A percentile compares a stretch with the other conserved stretches of the same genome.
Evolutionary conservation across 192 early-diverging fungal genomes (phyloP).

Genomic region (Coemansia aciculifera): DNA sequence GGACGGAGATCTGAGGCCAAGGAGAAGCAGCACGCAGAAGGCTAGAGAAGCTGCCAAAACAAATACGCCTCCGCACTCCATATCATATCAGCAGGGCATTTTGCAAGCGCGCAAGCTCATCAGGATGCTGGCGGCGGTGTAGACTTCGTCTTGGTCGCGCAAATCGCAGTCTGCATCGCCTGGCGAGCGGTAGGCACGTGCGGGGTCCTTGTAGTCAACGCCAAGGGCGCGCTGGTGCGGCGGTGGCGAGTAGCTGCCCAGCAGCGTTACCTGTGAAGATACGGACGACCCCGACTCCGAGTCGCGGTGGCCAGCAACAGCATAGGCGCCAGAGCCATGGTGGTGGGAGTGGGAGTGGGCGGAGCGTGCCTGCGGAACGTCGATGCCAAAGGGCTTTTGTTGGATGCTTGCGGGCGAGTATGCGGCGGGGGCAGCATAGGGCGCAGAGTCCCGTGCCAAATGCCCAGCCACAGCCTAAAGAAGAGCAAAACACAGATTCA

Average conservation of each 20-base stretch:
- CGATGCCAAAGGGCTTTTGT: conserved; percentile 31
- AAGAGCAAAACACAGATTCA: conserved; percentile 10
- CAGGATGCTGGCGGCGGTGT: conserved; percentile 53
- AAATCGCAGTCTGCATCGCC: not conserved
- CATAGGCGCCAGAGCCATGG: not conserved
- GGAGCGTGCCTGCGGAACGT: conserved; percentile 19
- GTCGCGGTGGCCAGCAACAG: conserved; percentile 28
- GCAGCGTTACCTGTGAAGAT: conserved; percentile 43
- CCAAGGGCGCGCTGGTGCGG: conserved; percentile 18
- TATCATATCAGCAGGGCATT: conserved; percentile 36
- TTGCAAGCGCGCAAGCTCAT: conserved; percentile 56
- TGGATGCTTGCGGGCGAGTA: conserved; percentile 4
- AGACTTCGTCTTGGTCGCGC: conserved; percentile 48
- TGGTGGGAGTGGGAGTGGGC: not conserved
- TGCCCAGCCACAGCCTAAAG: conserved; percentile 14
- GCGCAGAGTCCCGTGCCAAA: conserved; percentile 15
- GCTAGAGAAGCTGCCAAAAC: not conserved
- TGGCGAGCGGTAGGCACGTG: conserved; percentile 6
- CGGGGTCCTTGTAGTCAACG: conserved; percentile 7
- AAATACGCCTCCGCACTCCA: not conserved
- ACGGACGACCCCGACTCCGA: conserved; percentile 48
- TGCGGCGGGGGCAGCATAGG: conserved; percentile 5
- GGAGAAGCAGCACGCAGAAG: not conserved
- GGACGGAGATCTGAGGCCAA: too few relatives aligned
- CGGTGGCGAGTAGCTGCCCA: conserved; percentile 31